These are phyloP conservation scores for Entomophthora muscae DNA, from an alignment of 371 early-diverging fungal species.

Conservation along the genomic window DNA sequence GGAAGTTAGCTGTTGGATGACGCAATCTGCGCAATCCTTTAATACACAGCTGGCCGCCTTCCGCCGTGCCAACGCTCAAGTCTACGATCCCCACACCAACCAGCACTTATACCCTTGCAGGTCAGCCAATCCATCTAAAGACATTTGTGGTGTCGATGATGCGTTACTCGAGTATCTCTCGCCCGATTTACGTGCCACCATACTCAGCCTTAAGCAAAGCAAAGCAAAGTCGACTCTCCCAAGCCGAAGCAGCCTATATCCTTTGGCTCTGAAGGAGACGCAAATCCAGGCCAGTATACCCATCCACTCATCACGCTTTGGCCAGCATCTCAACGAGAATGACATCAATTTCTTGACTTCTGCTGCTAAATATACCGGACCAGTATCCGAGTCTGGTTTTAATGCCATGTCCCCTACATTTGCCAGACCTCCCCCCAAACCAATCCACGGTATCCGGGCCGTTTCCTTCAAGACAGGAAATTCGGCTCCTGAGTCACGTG, in stretches of 20 bases:
- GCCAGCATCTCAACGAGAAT: not conserved
- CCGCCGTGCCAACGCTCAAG: slow-evolving; percentile 30
- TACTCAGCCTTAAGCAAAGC: not conserved
- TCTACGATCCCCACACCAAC: slow-evolving; percentile 62
- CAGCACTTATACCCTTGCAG: slow-evolving; percentile 40
- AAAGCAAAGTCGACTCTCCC: not conserved
- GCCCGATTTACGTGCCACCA: not conserved
- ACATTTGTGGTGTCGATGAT: not conserved
- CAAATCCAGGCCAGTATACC: not conserved
- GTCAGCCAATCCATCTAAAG: not conserved
- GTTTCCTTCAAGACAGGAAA: too few relatives aligned
- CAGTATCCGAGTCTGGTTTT: not conserved
- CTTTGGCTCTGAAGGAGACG: not conserved
- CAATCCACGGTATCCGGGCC: not conserved
- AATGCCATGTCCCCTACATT: not conserved
- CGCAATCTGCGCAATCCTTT: slow-evolving; percentile 30
- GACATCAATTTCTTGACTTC: not conserved
- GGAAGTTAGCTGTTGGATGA: slow-evolving; percentile 20
- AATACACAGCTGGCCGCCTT: slow-evolving; percentile 32
- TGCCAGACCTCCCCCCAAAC: not conserved
- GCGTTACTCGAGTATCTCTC: not conserved
- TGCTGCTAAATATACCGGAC: not conserved
- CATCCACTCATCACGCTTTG: not conserved
- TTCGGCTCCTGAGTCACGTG: too few relatives aligned
- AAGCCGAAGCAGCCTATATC: not conserved